Evolutionary conservation across 2,329 filamentous ascomycete species (phyloP), one percentile per base, ranked within the genome.

Genomic region (Macroventuria anomochaeta): DNA sequence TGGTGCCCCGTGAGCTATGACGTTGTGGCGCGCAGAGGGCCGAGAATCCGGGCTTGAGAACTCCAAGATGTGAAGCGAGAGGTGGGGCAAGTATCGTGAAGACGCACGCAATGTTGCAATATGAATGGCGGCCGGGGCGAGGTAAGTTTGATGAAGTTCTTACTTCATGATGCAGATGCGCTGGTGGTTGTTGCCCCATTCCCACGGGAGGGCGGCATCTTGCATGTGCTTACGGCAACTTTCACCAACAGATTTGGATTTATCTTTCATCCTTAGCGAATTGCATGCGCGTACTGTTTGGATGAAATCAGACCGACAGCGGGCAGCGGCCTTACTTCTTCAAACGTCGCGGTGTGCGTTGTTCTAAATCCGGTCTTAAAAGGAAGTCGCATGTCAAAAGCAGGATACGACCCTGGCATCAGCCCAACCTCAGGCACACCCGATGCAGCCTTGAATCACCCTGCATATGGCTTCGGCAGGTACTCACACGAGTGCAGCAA

Each of bases 401-500:
- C 42, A 41, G 32, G 31, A 33, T 32, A 29, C 23, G 11, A 31
- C 25, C 31, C 50, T 34, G 29, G 31, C 31, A 25, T 17, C 34
- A 25, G 11, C 23, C 33, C 20, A 20, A 12, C 25, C 11, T 15
- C 13, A 7, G 17, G 29, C 38, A 31, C 29, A 33, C 25, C 23
- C 11, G n/a, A 53, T 40, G 36, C 29, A 42, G 18, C 29, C 42
- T 21, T 42, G 42, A 41, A 15, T 47, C 38, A 53, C 42, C 31
- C 18, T 53, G 42, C 50, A 53, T 41, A 41, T 2, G n/a, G 5
- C 17, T 29, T 36, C 28, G 15, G 32, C 21, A 18, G 12, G 5
- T 7, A 18, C 3, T 23, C 21, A 11, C 36, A 10, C 21, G 20
- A 38, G 18, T 26, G 17, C 26, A 36, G 15, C 5, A 7, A 32